These are phyloP conservation scores for Aspergillus clavatus DNA, from an alignment of 2,329 filamentous ascomycete species.

Conservation along the genomic window DNA sequence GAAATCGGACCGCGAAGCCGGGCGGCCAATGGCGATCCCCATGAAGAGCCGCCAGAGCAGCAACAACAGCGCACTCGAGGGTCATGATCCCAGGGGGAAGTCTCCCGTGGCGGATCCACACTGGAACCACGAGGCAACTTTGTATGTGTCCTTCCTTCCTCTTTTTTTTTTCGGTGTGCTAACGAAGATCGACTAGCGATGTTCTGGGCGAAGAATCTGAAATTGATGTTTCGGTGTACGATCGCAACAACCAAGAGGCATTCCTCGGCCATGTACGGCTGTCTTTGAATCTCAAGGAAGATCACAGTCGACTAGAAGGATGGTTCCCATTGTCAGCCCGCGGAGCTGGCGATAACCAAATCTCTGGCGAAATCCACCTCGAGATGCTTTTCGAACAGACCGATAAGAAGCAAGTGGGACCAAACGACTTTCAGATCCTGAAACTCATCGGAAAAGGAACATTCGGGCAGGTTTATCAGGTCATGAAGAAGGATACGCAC, in stretches of 20 bases:
- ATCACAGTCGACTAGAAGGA: conserved; percentile 67
- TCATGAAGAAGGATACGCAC: conserved; percentile 91
- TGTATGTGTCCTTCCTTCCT: conserved; percentile 59
- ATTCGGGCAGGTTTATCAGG: conserved; percentile 97
- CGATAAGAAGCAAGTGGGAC: conserved; percentile 87
- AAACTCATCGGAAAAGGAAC: conserved; percentile 97
- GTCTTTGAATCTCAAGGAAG: conserved; percentile 63
- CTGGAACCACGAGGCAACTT: conserved; percentile 93
- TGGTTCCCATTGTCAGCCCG: conserved; percentile 82
- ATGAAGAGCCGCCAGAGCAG: conserved; percentile 97
- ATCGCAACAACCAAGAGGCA: conserved; percentile 76
- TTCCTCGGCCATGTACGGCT: conserved; percentile 90
- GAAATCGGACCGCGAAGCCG: conserved; percentile 73
- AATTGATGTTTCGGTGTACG: conserved; percentile 90
- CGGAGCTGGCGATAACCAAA: conserved; percentile 70
- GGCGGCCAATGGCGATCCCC: conserved; percentile 85
- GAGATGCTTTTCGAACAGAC: conserved; percentile 80
- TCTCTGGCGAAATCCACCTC: conserved; percentile 81
- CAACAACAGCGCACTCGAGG: conserved; percentile 76
- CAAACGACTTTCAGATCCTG: conserved; percentile 91
- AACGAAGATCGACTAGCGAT: conserved; percentile 56
- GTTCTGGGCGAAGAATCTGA: conserved; percentile 87
- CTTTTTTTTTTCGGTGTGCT: conserved; percentile 18
- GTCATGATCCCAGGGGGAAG: conserved; percentile 53
- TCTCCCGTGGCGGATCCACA: conserved; percentile 74